Evolutionary conservation across 805 yeast species (phyloP).

Genomic region (Barnettozyma wickerhamii): DNA sequence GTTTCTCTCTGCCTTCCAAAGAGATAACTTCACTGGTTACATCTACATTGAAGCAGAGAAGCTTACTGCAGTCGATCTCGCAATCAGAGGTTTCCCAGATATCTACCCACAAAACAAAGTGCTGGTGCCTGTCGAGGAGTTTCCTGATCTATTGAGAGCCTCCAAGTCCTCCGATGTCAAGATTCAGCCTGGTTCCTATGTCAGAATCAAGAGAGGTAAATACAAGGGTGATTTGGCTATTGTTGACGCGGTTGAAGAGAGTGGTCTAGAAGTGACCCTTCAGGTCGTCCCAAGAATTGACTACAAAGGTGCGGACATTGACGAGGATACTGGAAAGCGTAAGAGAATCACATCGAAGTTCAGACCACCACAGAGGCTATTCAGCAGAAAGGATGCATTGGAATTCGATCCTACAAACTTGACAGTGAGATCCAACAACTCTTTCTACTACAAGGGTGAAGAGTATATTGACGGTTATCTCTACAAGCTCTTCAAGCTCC

Average conservation of each 20-base stretch:
- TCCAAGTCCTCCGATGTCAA: constrained; percentile 84
- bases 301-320: constrained; percentile 68
- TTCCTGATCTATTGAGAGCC: constrained; percentile 88
- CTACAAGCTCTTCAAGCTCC: constrained; percentile 80
- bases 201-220: constrained; percentile 84
- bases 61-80: constrained; percentile 86
- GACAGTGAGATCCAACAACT: constrained; percentile 58
- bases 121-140: constrained; percentile 91
- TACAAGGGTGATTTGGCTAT: constrained; percentile 91
- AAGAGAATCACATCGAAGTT: constrained; percentile 55
- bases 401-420: constrained; percentile 74
- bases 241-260: constrained; percentile 89
- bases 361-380: constrained; percentile 82
- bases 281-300: constrained; percentile 91
- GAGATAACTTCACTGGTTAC: constrained; percentile 90
- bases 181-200: constrained; percentile 87
- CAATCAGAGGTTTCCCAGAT: constrained; percentile 85
- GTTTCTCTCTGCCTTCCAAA: constrained; percentile 85
- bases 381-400: constrained; percentile 84
- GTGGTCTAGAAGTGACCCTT: constrained; percentile 92
- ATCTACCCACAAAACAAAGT: constrained; percentile 71
- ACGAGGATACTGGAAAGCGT: constrained; percentile 45
- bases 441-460: constrained; percentile 76
- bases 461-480: constrained; percentile 88
- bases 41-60: constrained; percentile 92